Evolutionary conservation across 2,329 filamentous ascomycete genomes (phyloP).

Genomic region (Grosmannia serpens): DNA sequence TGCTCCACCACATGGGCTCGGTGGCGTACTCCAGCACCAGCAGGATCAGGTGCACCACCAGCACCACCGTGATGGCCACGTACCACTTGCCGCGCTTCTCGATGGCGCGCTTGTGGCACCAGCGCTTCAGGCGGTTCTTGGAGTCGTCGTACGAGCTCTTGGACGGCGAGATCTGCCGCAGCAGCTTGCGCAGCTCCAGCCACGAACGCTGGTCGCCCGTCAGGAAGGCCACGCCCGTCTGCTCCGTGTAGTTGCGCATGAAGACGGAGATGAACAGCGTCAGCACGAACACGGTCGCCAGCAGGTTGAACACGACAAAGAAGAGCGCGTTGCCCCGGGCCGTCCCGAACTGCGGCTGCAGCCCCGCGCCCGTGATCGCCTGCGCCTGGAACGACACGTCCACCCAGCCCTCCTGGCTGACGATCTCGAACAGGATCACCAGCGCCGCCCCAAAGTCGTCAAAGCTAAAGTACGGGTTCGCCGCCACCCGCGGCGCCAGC

Average conservation of each 20-base stretch:
- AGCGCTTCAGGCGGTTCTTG: constrained; percentile 69
- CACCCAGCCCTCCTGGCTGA: constrained; percentile 95
- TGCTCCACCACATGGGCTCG: constrained; percentile 60
- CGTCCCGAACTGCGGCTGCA: constrained; percentile 58
- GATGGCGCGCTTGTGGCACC: constrained; percentile 90
- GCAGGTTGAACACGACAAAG: constrained; percentile 91
- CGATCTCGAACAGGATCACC: constrained; percentile 96
- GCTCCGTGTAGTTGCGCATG: constrained; percentile 99
- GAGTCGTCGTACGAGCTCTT: constrained; percentile 77
- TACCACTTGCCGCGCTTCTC: constrained; percentile 94
- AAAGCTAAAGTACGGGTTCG: constrained; percentile 81
- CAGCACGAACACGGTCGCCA: constrained; percentile 91
- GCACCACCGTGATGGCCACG: constrained; percentile 61
- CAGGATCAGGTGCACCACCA: constrained; percentile 73
- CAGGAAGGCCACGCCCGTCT: constrained; percentile 91
- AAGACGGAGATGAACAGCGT: constrained; percentile 98
- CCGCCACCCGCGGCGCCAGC: constrained; percentile 66
- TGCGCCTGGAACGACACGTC: constrained; percentile 83
- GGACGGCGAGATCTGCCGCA: constrained; percentile 87
- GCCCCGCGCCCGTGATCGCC: constrained; percentile 63
- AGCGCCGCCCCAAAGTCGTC: constrained; percentile 89
- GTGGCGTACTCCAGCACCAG: constrained; percentile 78
- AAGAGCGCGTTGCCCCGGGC: constrained; percentile 83
- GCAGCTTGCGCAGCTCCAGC: constrained; percentile 84
- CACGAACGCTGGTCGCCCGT: constrained; percentile 94